phyloP scores from a whole-genome alignment of 257 asterid genomes.

The Solanum pinnatisectum region DNA sequence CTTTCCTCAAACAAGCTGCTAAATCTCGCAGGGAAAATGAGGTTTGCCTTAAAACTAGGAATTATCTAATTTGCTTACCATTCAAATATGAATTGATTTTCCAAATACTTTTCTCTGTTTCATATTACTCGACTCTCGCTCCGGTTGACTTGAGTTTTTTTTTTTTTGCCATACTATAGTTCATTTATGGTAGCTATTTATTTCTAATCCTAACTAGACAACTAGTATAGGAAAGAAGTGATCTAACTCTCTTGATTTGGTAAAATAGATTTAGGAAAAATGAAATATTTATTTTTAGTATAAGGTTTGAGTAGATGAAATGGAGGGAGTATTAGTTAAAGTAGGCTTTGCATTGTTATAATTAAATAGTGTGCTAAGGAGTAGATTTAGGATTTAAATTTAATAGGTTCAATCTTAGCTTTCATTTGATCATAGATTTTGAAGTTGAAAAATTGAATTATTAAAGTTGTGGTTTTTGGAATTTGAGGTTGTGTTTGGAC shows the following conservation, averaged over 20 bases:
- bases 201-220: background rate
- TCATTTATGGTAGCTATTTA: background rate
- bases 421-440: background rate
- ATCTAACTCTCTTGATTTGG: no score
- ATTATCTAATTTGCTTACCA: background rate
- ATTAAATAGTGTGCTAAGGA: background rate
- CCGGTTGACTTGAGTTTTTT: background rate
- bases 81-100: background rate
- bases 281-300: no score
- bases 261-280: no score
- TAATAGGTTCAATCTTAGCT: background rate
- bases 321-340: background rate
- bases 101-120: background rate
- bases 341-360: background rate
- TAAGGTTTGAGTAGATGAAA: background rate
- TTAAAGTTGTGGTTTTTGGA: no score
- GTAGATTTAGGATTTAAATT: background rate
- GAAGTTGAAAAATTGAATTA: no score
- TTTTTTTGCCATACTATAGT: background rate
- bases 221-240: background rate
- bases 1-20: background rate
- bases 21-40: background rate
- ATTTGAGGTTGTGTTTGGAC: background rate
- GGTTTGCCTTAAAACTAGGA: background rate
- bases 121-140: background rate